Percentiles rank a stretch among this genome's conserved stretches.
Evolutionary conservation across 1,284 basidiomycete species (phyloP).

Genomic region (Thecaphora frezii): DNA sequence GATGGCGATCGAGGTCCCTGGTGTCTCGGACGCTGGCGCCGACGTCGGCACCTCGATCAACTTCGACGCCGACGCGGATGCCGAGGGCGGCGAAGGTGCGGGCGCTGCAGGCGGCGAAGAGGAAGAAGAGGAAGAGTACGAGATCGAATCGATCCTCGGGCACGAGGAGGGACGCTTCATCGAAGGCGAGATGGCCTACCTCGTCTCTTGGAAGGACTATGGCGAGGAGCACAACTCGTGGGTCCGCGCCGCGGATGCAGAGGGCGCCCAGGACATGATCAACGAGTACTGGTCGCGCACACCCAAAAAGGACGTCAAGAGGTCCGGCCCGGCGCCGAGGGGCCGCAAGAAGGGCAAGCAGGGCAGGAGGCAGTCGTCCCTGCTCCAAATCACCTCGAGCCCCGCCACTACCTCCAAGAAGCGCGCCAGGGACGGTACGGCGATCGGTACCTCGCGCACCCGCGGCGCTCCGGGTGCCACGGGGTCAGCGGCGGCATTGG

Average conservation of each 20-base stretch:
- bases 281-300: constrained; percentile 25
- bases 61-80: background rate
- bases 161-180: constrained; percentile 15
- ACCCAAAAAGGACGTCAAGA: constrained; percentile 15
- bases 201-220: constrained; percentile 49
- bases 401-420: constrained; percentile 4
- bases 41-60: background rate
- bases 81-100: constrained; percentile 1
- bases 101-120: constrained; percentile 5
- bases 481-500: background rate
- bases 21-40: background rate
- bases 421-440: background rate
- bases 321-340: constrained; percentile 9
- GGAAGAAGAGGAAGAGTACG: constrained; percentile 38
- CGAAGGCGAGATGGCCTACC: constrained; percentile 39
- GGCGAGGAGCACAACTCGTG: constrained; percentile 32
- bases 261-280: constrained; percentile 37
- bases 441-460: background rate
- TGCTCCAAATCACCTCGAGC: background rate
- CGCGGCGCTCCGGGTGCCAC: background rate
- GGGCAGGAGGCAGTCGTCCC: background rate
- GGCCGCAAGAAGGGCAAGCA: constrained; percentile 20
- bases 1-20: background rate
- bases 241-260: constrained; percentile 42
- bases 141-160: constrained; percentile 37